Base-by-base conservation (phyloP, 768 basidiomycete species). In the Mycena vitilis region DNA sequence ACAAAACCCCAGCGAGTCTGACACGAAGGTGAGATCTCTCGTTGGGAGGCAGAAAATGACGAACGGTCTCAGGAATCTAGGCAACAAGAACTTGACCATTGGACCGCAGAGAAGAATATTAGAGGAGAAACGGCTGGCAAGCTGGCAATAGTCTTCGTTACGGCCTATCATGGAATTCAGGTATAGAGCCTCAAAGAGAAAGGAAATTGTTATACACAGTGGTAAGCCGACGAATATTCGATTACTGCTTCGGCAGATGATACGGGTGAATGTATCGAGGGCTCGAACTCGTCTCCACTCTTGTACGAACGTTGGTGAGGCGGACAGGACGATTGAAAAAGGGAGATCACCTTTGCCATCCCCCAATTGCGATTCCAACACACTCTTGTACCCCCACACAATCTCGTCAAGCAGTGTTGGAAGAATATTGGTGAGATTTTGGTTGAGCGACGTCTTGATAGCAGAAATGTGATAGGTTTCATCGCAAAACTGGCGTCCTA, bases 151-250 rank as follows among this genome's bases (percentile, higher is more conserved):
- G 47, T 81, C 80, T 52, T 77, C 65, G 68, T 79, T 74, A 47
- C 82, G 78, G 64, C 78, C 82, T 83, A 15, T 15, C 15, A 40
- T 40, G 1, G 40, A 5, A 11, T 2, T 11, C 11, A 40, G 40
- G 40, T 40, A 40, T 40, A 15, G 2, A 30, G 30, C 3, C 30
- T 30, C 7, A 8, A 9, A 8, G 4, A 9, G 10, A 40, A 15
- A 2, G 40, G 40, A 40, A 40, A 9, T 10, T 2, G 42, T 73
- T 78, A 60, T 60, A 84, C 84, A 81, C 54, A 81, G 60, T 12
- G 79, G 77, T 6, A 74, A 49, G 2, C 83, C 83, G 30, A 84
- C 80, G 56, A 83, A 84, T 42, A 82, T 65, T 22, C 84, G 82
- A 62, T 82, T 84, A 54, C 78, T 81, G 62, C 72, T 75, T 68